Conservation (phyloP, 371 early-diverging fungal species). For the Rhizopus delemar region DNA sequence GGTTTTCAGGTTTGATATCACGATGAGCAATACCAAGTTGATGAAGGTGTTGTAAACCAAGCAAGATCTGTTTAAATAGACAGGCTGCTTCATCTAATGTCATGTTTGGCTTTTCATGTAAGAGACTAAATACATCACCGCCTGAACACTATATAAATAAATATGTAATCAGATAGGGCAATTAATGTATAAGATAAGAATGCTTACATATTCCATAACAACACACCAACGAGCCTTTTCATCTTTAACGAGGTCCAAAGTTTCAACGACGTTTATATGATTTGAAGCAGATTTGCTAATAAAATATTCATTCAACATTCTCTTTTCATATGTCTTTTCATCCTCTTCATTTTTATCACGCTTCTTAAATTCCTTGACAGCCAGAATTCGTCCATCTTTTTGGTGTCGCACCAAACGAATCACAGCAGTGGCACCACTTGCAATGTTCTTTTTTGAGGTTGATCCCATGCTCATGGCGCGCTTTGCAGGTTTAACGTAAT, state of each 20-base stretch:
- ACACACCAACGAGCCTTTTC: conserved; percentile 63
- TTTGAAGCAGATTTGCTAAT: conserved; percentile 64
- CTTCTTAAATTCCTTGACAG: conserved; percentile 70
- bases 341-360: conserved; percentile 51
- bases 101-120: conserved; percentile 45
- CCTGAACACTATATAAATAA: conserved; percentile 52
- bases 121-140: conserved; percentile 60
- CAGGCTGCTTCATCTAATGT: conserved; percentile 52
- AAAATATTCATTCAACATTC: conserved; percentile 74
- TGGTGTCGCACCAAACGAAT: conserved; percentile 40
- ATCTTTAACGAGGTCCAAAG: conserved; percentile 69
- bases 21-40: conserved; percentile 87
- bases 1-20: conserved; percentile 90
- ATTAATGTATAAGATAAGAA: neutral
- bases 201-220: conserved; percentile 69
- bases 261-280: conserved; percentile 70
- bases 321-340: conserved; percentile 66
- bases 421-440: conserved; percentile 53
- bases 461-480: conserved; percentile 31
- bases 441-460: conserved; percentile 41
- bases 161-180: neutral
- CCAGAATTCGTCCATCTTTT: conserved; percentile 31
- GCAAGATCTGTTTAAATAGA: conserved; percentile 85
- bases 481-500: conserved; percentile 37
- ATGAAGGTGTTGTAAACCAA: conserved; percentile 96